These are phyloP conservation scores for Lindgomyces ingoldianus DNA, from an alignment of 495 filamentous ascomycete species.

Conservation along the genomic window DNA sequence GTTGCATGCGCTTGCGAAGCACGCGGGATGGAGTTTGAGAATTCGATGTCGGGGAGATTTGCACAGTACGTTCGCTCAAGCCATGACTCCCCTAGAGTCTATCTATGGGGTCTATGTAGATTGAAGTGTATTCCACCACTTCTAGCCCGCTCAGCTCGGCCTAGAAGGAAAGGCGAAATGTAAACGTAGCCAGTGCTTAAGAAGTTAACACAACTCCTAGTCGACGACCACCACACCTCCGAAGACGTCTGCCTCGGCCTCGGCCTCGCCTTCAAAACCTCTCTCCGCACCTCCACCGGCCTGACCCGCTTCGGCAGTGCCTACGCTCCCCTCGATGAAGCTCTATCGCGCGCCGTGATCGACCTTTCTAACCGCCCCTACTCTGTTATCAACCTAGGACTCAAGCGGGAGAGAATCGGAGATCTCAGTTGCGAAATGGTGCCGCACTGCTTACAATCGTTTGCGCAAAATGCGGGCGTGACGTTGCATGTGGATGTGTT, in stretches of 20 bases:
- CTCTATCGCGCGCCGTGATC: conserved; percentile 88
- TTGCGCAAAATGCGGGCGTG: conserved; percentile 85
- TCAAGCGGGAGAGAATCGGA: conserved; percentile 88
- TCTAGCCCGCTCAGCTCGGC: no score
- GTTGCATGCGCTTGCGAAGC: conserved; percentile 94
- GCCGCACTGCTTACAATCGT: conserved; percentile 90
- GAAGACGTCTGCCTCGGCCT: conserved; percentile 95
- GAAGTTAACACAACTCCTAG: conserved; percentile 48
- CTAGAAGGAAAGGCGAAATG: background rate
- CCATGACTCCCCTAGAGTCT: no score
- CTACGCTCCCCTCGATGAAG: conserved; percentile 92
- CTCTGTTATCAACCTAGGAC: conserved; percentile 73
- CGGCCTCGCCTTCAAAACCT: conserved; percentile 75
- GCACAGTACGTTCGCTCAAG: conserved; percentile 57
- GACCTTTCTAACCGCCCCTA: conserved; percentile 91
- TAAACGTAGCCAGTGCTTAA: background rate
- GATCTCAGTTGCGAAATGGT: conserved; percentile 95
- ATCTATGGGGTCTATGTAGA: no score
- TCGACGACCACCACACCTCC: conserved; percentile 98
- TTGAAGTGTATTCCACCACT: no score
- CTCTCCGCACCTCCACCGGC: conserved; percentile 73
- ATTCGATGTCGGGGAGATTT: conserved; percentile 83
- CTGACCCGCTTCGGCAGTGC: conserved; percentile 87
- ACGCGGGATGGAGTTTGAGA: conserved; percentile 86
- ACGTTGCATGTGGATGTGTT: conserved; percentile 92